Conservation (phyloP, 73 alveolate species). For the Tetrahymena elliotti region DNA sequence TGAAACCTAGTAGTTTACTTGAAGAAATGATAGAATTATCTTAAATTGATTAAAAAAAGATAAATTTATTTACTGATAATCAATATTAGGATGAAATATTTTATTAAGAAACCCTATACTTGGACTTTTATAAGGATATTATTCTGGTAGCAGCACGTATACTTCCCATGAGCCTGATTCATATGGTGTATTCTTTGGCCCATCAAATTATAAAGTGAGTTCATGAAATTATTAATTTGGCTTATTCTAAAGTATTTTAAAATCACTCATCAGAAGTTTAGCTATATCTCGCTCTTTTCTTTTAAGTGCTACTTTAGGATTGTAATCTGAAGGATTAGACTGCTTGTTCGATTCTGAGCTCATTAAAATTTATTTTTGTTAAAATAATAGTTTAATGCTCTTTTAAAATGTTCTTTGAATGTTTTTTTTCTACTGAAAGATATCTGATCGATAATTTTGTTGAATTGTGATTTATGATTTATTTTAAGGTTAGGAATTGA, state of each 20-base stretch:
- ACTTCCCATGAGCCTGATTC: conserved; percentile 89
- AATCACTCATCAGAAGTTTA: conserved; percentile 79
- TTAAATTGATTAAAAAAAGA: not conserved
- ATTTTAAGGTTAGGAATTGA: not conserved
- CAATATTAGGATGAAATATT: conserved; percentile 92
- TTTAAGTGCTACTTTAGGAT: conserved; percentile 55
- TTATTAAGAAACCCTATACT: conserved; percentile 85
- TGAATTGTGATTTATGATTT: not conserved
- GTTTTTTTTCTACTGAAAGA: not conserved
- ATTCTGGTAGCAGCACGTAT: conserved; percentile 76
- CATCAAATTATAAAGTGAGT: conserved; percentile 36
- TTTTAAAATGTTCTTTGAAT: not conserved
- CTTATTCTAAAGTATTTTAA: conserved; percentile 31
- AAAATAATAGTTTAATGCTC: not conserved
- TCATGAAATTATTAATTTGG: not conserved
- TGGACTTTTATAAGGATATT: conserved; percentile 92
- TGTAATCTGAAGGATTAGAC: not conserved
- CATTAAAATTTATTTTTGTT: not conserved
- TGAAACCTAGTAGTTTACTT: too few relatives aligned
- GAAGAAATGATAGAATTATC: too few relatives aligned
- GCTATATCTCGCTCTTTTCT: conserved; percentile 88
- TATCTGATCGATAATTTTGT: not conserved
- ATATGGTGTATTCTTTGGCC: conserved; percentile 86
- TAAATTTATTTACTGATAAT: conserved; percentile 58
- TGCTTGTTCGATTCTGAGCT: not conserved